phyloP scores from a whole-genome alignment of 352 stramenopile genomes.

The Phytopythium cucurbitacearum region DNA sequence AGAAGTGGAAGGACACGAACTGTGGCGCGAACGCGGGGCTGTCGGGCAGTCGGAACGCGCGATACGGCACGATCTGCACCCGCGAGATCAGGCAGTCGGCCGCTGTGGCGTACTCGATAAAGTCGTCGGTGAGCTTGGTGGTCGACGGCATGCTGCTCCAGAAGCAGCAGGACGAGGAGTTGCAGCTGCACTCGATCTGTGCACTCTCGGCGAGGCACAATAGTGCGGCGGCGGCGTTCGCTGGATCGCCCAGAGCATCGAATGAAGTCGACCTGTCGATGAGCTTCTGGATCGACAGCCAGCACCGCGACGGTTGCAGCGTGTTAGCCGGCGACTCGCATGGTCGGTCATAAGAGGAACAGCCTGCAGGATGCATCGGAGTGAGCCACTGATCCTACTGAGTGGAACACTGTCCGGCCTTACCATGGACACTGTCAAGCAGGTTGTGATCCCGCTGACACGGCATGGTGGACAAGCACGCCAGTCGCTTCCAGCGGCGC shows the following conservation, averaged over 20 bases:
- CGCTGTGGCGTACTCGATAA: conserved; percentile 68
- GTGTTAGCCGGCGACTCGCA: conserved; percentile 62
- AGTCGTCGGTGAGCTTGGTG: conserved; percentile 53
- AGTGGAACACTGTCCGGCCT: neutral
- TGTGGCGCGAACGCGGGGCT: conserved; percentile 73
- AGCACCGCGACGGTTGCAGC: conserved; percentile 61
- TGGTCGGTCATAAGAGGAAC: conserved; percentile 49
- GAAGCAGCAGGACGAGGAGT: conserved; percentile 56
- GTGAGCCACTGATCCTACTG: neutral
- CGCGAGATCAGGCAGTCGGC: conserved; percentile 49
- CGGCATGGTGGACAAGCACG: conserved; percentile 7
- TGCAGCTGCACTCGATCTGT: conserved; percentile 44
- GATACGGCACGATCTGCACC: conserved; percentile 73
- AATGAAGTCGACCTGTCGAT: conserved; percentile 19
- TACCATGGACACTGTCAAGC: conserved; percentile 11
- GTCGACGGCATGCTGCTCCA: conserved; percentile 81
- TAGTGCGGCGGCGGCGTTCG: neutral
- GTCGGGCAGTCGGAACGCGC: conserved; percentile 72
- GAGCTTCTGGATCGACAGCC: conserved; percentile 40
- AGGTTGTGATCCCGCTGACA: conserved; percentile 2
- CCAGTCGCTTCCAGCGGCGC: conserved; percentile 13
- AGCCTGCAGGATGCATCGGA: conserved; percentile 11
- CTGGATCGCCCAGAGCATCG: neutral
- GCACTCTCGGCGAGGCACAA: conserved; percentile 3
- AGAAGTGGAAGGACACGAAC: conserved; percentile 72